phyloP scores from a whole-genome alignment of 2,329 filamentous ascomycete species.

The Fusarium pseudograminearum region DNA sequence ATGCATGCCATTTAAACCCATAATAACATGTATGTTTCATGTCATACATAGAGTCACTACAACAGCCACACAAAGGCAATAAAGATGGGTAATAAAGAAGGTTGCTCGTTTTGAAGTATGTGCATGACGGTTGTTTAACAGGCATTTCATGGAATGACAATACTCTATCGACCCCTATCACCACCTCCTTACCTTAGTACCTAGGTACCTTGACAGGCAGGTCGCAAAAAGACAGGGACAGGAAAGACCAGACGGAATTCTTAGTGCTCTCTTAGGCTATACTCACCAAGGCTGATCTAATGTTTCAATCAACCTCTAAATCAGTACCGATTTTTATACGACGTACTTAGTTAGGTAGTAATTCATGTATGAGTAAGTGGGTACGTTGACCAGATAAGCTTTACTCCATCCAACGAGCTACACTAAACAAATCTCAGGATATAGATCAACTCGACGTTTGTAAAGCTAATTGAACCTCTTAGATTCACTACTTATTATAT shows the following conservation, averaged over 20 bases:
- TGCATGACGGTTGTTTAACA: not conserved
- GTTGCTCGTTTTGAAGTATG: not conserved
- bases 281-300: no score
- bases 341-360: not conserved
- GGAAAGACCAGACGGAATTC: no score
- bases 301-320: no score
- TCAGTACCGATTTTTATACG: no score
- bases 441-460: not conserved
- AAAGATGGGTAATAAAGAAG: not conserved
- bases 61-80: not conserved
- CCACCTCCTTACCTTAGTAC: not conserved
- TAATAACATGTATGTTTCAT: not conserved
- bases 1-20: slow-evolving; percentile 11
- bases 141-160: no score
- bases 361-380: not conserved
- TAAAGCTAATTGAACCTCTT: not conserved
- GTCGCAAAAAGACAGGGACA: no score
- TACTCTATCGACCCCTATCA: slow-evolving; percentile 6
- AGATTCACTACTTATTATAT: not conserved
- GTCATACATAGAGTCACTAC: not conserved
- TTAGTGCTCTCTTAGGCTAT: no score
- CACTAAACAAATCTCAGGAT: slow-evolving; percentile 6
- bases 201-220: not conserved
- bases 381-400: not conserved
- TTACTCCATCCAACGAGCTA: not conserved